These are phyloP conservation scores for Elaeis oleifera DNA, from an alignment of 202 grass and related monocot genomes.

Conservation along the genomic window DNA sequence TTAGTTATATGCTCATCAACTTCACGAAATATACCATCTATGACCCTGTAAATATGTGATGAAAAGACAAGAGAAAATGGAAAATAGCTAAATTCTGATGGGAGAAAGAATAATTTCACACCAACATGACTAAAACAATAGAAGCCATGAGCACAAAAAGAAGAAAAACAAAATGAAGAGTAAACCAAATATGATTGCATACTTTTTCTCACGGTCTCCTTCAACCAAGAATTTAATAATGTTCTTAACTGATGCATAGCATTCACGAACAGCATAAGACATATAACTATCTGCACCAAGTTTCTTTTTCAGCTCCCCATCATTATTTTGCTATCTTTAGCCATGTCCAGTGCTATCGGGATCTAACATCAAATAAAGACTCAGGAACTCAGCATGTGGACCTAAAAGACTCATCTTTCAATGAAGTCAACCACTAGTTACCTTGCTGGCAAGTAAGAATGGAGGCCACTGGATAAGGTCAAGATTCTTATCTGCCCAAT, in stretches of 20 bases:
- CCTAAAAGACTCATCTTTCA: neutral
- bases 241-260: constrained; percentile 70
- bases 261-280: constrained; percentile 69
- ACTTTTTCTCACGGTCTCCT: constrained; percentile 54
- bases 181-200: neutral
- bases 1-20: constrained; percentile 45
- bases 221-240: constrained; percentile 71
- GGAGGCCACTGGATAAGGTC: constrained; percentile 70
- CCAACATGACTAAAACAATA: no score
- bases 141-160: neutral
- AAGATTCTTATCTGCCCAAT: constrained; percentile 64
- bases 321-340: constrained; percentile 70
- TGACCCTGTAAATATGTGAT: constrained; percentile 54
- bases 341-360: constrained; percentile 91
- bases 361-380: constrained; percentile 26
- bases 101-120: no score
- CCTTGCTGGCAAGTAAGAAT: constrained; percentile 93
- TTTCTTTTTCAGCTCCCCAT: constrained; percentile 65
- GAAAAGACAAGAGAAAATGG: constrained; percentile 15
- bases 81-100: no score
- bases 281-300: constrained; percentile 69
- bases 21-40: constrained; percentile 54
- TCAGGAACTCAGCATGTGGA: neutral
- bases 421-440: constrained; percentile 20
- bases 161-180: constrained; percentile 7